Evolutionary conservation across 1,284 basidiomycete genomes (phyloP).

Genomic region (Ceratobasidium sp.): DNA sequence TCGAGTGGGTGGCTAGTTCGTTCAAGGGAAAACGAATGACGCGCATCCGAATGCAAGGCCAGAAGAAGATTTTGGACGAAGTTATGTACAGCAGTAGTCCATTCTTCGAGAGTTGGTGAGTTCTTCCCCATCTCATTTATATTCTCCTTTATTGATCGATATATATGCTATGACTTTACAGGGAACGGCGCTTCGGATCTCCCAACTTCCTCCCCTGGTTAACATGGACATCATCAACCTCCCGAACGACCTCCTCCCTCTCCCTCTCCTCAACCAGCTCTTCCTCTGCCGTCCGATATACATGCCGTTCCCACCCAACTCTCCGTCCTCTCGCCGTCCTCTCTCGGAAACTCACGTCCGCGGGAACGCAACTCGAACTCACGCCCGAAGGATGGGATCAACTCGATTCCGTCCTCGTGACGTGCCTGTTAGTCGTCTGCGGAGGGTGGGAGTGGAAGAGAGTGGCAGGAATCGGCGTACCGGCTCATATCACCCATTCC

Average conservation of each 20-base stretch:
- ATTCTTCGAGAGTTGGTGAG: conserved; percentile 40
- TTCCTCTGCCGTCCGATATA: conserved; percentile 29
- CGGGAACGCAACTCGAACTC: conserved; percentile 41
- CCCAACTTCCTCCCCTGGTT: conserved; percentile 40
- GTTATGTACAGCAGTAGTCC: conserved; percentile 38
- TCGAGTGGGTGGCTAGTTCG: conserved; percentile 44
- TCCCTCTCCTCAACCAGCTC: conserved; percentile 14
- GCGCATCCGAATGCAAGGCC: conserved; percentile 22
- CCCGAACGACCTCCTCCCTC: conserved; percentile 24
- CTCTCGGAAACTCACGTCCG: conserved; percentile 29
- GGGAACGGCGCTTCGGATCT: conserved; percentile 42
- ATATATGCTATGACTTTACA: neutral
- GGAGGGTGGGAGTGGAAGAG: conserved; percentile 40
- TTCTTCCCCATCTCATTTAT: neutral
- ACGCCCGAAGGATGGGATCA: conserved; percentile 43
- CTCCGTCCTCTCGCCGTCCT: conserved; percentile 38
- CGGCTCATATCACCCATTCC: neutral
- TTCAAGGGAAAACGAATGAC: conserved; percentile 40
- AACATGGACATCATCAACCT: conserved; percentile 25
- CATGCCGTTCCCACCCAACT: conserved; percentile 42
- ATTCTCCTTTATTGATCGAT: neutral
- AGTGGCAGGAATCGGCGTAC: conserved; percentile 36
- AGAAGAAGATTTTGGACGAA: conserved; percentile 43
- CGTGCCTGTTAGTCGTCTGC: conserved; percentile 36
- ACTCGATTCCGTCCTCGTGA: conserved; percentile 34